Evolutionary conservation across 148 eudicot species (phyloP).

Genomic region (Rhododendron mucronatum): DNA sequence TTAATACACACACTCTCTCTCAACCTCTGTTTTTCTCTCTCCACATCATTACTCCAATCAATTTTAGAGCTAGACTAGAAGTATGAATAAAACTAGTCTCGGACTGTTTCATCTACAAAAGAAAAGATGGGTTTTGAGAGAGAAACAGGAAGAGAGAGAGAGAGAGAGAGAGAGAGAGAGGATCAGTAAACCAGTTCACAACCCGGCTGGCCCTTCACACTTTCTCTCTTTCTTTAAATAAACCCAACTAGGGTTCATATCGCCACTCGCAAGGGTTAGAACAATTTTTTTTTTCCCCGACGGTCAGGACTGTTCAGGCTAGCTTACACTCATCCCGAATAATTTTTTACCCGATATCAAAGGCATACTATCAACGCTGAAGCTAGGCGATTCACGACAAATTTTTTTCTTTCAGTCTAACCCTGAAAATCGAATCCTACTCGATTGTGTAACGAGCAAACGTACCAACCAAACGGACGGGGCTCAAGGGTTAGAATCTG

Average conservation of each 20-base stretch:
- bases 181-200: constrained; percentile 28
- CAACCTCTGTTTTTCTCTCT: background rate
- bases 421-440: too few relatives aligned
- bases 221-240: constrained; percentile 53
- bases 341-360: too few relatives aligned
- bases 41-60: constrained; percentile 29
- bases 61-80: background rate
- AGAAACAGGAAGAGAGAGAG: constrained; percentile 4
- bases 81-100: background rate
- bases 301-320: too few relatives aligned
- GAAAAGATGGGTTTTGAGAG: background rate
- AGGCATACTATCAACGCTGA: too few relatives aligned
- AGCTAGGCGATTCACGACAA: too few relatives aligned
- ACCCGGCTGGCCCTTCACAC: constrained; percentile 34
- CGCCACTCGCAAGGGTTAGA: background rate
- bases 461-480: background rate
- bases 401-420: too few relatives aligned
- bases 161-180: constrained; percentile 2
- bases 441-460: background rate
- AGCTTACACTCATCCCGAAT: too few relatives aligned
- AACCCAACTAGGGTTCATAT: constrained; percentile 4
- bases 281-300: too few relatives aligned
- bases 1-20: background rate
- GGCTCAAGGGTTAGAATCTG: constrained; percentile 28
- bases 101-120: background rate